Conservation (phyloP, 805 yeast genomes). For the Lipomyces kockii region DNA sequence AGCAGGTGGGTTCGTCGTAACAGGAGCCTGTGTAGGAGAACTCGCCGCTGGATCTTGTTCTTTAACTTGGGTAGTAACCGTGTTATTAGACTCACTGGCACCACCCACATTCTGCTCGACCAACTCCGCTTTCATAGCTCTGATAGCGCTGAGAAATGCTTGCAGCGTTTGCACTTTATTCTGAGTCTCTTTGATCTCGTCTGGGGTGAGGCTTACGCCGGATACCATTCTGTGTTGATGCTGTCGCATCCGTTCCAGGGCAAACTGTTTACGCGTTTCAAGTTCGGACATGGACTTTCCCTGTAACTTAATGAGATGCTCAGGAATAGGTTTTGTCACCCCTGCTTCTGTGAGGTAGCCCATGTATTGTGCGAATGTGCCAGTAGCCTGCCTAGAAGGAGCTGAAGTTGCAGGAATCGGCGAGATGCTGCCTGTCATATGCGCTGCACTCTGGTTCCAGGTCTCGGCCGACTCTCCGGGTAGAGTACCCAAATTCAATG, state of each 20-base stretch:
- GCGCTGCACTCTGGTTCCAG: neutral
- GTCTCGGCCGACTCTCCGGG: neutral
- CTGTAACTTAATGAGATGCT: neutral
- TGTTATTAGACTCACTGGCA: neutral
- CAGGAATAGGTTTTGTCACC: neutral
- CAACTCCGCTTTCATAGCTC: neutral
- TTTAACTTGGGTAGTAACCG: neutral
- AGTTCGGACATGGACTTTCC: constrained; percentile 1
- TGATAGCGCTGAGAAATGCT: neutral
- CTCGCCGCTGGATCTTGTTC: neutral
- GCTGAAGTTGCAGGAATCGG: neutral
- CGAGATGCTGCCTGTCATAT: neutral
- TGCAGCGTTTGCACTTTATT: neutral
- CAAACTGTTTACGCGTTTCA: neutral
- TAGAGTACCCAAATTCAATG: neutral
- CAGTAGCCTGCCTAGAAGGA: neutral
- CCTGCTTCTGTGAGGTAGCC: neutral
- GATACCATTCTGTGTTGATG: neutral
- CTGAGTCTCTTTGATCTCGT: neutral
- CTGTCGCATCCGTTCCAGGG: neutral
- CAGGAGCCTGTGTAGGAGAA: neutral
- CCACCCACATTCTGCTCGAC: neutral
- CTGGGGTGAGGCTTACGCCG: neutral
- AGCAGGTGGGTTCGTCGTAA: neutral
- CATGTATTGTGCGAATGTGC: neutral